Base-by-base conservation (phyloP, 176 grass and related monocot species). In the Paspalum notatum region DNA sequence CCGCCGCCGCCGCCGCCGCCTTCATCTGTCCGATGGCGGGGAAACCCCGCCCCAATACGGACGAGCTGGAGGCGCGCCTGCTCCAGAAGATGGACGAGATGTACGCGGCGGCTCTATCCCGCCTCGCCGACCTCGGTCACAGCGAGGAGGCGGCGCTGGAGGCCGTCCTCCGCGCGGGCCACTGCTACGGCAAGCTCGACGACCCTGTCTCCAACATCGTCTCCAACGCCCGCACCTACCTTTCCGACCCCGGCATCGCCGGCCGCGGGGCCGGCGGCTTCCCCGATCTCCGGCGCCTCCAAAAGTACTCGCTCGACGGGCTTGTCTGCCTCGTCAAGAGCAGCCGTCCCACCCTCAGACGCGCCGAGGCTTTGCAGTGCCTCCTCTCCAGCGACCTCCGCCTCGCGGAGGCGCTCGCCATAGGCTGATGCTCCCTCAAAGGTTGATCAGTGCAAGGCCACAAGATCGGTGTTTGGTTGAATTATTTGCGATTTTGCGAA, bases 271-370 rank as follows among this genome's bases (percentile, higher is more conserved):
- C 38, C 12, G 74, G 86, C 3, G 86, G 85, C 8, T 98, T 98
- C 84, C 71, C 92, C 4, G 90, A 98, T 17, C 95, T 98, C 46
- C 90, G 92, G 41, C 85, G 85, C 21, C 86, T 94, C 6, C 77
- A 95, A 88, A 92, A 98, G 38, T 95, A 98, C 75, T 95, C 95
- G 40, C 90, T 98, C 10, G 88, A 88, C 1, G 92, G 92, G 1
- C 85, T 95, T 44, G 95, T 98, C 8, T 95, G 92, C 52, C 87
- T 98, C 25, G 81, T 98, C 55, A 90, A 98, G 84, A 93, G 89
- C 75, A 82, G 73, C 66, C 82, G 79, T 9, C 90, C 66, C 41
- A 64, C 80, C 62, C 89, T 98, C 75, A 91, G 86, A 27, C 92
- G 88, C 5, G 84, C 82, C 8, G 92, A 93, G 69, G 95, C 92